A percentile compares a stretch with the other conserved stretches of the same genome.
Conservation (phyloP, 2,329 filamentous ascomycete genomes). For the Penicillium sp. region DNA sequence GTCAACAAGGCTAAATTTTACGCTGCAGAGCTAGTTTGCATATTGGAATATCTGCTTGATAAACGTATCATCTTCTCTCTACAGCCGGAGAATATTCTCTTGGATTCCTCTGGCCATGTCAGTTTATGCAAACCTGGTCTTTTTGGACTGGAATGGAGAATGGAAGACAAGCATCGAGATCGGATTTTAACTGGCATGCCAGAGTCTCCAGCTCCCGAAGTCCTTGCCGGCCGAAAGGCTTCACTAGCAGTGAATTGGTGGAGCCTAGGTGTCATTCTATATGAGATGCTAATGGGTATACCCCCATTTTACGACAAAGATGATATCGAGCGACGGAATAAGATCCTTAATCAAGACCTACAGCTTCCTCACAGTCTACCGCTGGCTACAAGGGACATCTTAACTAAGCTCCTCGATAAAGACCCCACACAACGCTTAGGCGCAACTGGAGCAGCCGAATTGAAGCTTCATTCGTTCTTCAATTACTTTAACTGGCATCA, state of each 20-base stretch:
- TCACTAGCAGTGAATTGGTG: not conserved
- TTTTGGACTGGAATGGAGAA: not conserved
- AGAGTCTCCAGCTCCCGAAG: not conserved
- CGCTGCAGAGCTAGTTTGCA: not conserved
- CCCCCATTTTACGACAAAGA: not conserved
- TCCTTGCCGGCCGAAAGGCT: not conserved
- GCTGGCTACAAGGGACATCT: not conserved
- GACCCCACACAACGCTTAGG: not conserved
- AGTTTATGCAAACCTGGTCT: not conserved
- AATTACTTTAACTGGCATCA: not conserved
- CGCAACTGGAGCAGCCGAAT: not conserved
- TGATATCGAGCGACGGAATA: not conserved
- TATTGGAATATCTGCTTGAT: not conserved
- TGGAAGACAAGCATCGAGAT: not conserved
- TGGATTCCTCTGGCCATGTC: not conserved
- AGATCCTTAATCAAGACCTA: not conserved
- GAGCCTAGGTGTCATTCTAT: not conserved
- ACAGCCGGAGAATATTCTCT: not conserved
- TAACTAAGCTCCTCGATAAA: not conserved
- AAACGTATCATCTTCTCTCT: not conserved
- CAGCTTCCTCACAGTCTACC: not conserved
- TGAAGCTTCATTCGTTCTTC: not conserved
- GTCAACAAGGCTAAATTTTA: not conserved
- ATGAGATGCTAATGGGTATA: not conserved
- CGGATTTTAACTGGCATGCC: not conserved